Conservation (phyloP, 352 stramenopile species). For the Globisporangium iwayamae region DNA sequence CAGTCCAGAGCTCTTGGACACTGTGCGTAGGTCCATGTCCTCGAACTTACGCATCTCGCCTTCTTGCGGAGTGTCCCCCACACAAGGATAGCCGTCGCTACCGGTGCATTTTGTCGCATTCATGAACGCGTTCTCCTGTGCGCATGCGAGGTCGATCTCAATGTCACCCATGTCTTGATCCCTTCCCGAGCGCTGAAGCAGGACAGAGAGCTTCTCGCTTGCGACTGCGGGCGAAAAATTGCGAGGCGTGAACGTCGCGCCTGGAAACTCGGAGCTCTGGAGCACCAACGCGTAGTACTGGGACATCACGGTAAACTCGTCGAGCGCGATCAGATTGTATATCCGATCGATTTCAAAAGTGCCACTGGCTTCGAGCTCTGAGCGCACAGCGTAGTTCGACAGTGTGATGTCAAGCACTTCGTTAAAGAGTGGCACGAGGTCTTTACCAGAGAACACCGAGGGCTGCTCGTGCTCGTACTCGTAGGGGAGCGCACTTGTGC, state of each 20-base stretch:
- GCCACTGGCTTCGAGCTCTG: constrained; percentile 24
- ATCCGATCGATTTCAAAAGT: constrained; percentile 37
- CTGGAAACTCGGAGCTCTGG: constrained; percentile 39
- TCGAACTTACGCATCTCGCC: constrained; percentile 15
- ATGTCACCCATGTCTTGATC: background rate
- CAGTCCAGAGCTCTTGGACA: constrained; percentile 23
- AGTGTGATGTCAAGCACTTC: constrained; percentile 30
- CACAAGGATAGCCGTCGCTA: constrained; percentile 31
- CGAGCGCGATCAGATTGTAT: constrained; percentile 29
- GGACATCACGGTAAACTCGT: constrained; percentile 27
- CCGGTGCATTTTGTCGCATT: constrained; percentile 21
- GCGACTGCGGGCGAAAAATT: constrained; percentile 8
- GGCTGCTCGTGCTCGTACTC: constrained; percentile 5
- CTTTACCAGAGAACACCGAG: constrained; percentile 16
- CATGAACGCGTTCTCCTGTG: constrained; percentile 24
- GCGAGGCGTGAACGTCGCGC: constrained; percentile 26
- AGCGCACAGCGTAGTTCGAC: constrained; percentile 17
- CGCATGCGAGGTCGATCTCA: constrained; percentile 29
- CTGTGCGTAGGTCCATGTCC: constrained; percentile 26
- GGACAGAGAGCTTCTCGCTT: constrained; percentile 22
- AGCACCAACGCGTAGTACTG: constrained; percentile 42
- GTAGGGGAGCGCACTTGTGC: background rate
- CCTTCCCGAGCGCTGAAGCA: constrained; percentile 19
- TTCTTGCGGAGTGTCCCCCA: constrained; percentile 14
- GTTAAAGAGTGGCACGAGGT: constrained; percentile 27